phyloP scores from a whole-genome alignment of 805 yeast genomes.

The Sugiyamaella mastotermitis region DNA sequence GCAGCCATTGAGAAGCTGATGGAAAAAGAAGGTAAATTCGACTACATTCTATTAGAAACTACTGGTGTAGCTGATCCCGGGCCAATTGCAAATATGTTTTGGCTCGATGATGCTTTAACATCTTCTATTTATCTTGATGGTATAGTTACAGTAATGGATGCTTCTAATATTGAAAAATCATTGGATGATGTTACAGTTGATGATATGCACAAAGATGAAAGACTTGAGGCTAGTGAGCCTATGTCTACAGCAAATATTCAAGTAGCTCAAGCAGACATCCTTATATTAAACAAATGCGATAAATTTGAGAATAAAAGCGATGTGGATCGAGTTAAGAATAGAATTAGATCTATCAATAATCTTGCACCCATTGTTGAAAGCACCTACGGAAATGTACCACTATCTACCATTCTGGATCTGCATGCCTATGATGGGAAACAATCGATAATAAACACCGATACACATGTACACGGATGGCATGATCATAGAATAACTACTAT shows the following conservation, averaged over 20 bases:
- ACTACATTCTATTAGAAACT: constrained; percentile 87
- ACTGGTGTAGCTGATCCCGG: constrained; percentile 98
- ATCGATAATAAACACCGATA: constrained; percentile 13
- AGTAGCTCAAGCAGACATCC: constrained; percentile 81
- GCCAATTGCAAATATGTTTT: constrained; percentile 94
- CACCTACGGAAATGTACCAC: constrained; percentile 66
- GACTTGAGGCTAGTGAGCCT: constrained; percentile 30
- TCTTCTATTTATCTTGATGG: constrained; percentile 88
- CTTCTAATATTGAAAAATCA: constrained; percentile 50
- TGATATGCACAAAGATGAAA: constrained; percentile 28
- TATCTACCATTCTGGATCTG: constrained; percentile 62
- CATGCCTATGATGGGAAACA: constrained; percentile 61
- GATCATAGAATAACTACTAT: constrained; percentile 45
- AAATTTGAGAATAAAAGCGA: constrained; percentile 26
- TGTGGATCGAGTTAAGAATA: constrained; percentile 31
- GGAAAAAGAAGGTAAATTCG: constrained; percentile 66
- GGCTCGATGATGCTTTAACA: constrained; percentile 87
- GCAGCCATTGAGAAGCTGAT: constrained; percentile 86
- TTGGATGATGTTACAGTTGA: constrained; percentile 52
- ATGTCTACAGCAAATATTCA: constrained; percentile 83
- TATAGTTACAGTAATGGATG: constrained; percentile 80
- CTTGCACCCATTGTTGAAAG: constrained; percentile 64
- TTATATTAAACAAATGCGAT: constrained; percentile 77
- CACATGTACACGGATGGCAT: constrained; percentile 20
- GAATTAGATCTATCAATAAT: constrained; percentile 54